These are phyloP conservation scores for Tetrahymena malaccensis DNA, from an alignment of 73 alveolate genomes.

Conservation along the genomic window DNA sequence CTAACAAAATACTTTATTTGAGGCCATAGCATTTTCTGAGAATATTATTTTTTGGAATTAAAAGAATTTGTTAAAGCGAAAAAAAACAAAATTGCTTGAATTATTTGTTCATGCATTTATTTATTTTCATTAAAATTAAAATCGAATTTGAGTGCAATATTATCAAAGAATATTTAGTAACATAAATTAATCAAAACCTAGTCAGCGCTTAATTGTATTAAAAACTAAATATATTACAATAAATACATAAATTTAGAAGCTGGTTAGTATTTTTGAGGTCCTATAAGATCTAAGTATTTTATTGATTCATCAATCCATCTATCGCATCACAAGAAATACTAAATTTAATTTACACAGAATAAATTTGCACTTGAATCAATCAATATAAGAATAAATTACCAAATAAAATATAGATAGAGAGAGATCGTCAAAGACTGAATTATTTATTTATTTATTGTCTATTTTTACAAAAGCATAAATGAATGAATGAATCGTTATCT, in stretches of 20 bases:
- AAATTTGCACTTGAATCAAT: background rate
- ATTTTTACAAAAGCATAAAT: no score
- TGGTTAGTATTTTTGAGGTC: background rate
- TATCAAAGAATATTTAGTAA: background rate
- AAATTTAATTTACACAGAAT: background rate
- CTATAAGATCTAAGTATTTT: background rate
- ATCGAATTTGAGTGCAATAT: no score
- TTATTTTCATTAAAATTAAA: no score
- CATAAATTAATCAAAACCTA: background rate
- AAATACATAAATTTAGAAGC: no score
- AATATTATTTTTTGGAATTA: no score
- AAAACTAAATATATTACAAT: background rate
- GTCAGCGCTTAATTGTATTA: background rate
- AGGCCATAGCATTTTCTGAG: no score
- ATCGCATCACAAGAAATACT: background rate
- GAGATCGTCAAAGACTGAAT: no score
- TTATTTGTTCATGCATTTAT: no score
- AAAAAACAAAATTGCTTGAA: background rate
- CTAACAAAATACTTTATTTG: no score
- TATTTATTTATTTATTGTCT: no score
- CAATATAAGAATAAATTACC: background rate
- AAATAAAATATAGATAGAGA: background rate
- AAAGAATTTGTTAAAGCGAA: no score
- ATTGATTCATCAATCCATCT: background rate
- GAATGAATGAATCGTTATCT: background rate